Evolutionary conservation across 345 rosid genomes (phyloP), one percentile per base, ranked within the genome.

Genomic region (Excoecaria agallocha): DNA sequence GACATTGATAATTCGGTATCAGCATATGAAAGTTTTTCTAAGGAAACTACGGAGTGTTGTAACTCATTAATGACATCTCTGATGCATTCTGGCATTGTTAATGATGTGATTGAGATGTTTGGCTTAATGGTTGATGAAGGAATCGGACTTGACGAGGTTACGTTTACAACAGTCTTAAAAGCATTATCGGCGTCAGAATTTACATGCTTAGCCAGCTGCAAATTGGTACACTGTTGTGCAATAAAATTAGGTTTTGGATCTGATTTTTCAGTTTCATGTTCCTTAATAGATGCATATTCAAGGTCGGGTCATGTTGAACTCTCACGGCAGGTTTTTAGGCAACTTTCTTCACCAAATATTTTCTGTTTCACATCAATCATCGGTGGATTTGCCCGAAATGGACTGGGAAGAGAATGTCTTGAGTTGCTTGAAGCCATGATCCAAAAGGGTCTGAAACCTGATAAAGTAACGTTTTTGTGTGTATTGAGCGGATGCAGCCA

Each of bases 121-220:
- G 80, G 87, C 81, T 78, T 86, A 72, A 90, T 93, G 98, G 81
- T 90, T 73, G 89, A 85, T 65, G 91, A 90, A 83, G 87, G 90
- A 81, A 74, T 85, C 74, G 93, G 90, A 69, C 69, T 86, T 12
- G 90, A 91, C 39, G 94, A 86, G 82, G 88, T 91, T 41, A 83
- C 91, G 66, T 72, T 91, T 60, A 90, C 90, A 24, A 81, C 86
- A 1, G 78, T 86, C 8, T 80, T 93, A 54, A 91, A 90, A 84
- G 96, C 94, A 66, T 76, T 91, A 72, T 84, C 86, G 3, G 71
- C 71, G 58, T 86, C 90, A 66, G 51, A 71, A 74, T 83, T 74
- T 7, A 79, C 70, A 41, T 82, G 77, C 74, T 82, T 86, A 72
- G 71, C 37, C 45, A 76, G 88, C 83, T 85, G 83, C 74, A 74